Evolutionary conservation across 2,329 filamentous ascomycete genomes (phyloP).

Genomic region (Penicillium crustosum): DNA sequence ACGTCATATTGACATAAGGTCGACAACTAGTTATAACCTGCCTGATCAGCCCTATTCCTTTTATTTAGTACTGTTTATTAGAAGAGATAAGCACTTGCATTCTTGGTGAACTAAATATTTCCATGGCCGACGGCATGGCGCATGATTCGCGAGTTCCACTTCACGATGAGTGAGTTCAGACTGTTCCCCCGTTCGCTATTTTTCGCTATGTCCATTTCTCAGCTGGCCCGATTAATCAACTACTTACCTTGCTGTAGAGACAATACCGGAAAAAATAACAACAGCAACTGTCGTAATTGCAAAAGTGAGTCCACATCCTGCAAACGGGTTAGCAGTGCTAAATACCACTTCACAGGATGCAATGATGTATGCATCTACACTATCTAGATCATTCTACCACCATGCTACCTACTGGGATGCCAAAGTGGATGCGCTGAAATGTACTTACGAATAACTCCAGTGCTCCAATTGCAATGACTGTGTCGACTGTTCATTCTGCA

Average conservation of each 20-base stretch:
- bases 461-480: constrained; percentile 2
- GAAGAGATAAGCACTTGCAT: neutral
- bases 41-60: neutral
- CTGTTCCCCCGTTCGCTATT: neutral
- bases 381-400: neutral
- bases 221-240: neutral
- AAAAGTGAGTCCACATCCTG: neutral
- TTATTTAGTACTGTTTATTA: neutral
- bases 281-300: constrained; percentile 2
- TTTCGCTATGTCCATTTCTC: neutral
- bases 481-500: constrained; percentile 4
- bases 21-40: neutral
- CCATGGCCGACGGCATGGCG: neutral
- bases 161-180: neutral
- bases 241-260: neutral
- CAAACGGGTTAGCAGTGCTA: neutral
- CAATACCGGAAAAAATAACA: neutral
- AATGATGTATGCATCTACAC: constrained; percentile 1
- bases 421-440: neutral
- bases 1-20: neutral
- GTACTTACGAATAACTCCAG: neutral
- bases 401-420: neutral
- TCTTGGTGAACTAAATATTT: neutral
- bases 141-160: neutral
- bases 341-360: neutral